Evolutionary conservation across 75 land plant genomes (phyloP).

Genomic region (Ceratopteris richardii): DNA sequence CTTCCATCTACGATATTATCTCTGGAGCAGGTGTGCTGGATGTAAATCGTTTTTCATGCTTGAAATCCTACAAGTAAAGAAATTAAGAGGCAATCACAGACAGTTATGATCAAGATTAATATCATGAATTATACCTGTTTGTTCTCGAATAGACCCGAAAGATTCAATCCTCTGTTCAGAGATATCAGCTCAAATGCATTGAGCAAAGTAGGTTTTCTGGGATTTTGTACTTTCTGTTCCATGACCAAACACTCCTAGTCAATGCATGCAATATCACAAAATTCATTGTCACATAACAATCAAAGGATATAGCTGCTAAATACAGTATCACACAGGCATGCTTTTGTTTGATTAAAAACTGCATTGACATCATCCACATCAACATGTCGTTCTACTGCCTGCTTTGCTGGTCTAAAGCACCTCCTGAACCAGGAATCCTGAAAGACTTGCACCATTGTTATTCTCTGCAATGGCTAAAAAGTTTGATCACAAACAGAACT

Average conservation of each 20-base stretch:
- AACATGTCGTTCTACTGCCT: conserved; percentile 46
- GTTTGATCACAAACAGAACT: not conserved
- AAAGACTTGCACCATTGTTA: conserved; percentile 58
- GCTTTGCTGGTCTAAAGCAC: conserved; percentile 57
- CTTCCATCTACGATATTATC: conserved; percentile 33
- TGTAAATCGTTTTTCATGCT: conserved; percentile 24
- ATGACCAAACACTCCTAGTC: conserved; percentile 5
- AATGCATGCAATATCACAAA: no score
- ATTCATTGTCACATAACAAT: no score
- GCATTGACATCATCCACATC: conserved; percentile 79
- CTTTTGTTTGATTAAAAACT: conserved; percentile 54
- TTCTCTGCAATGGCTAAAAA: conserved; percentile 44
- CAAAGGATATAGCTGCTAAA: conserved; percentile 27
- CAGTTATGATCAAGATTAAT: not conserved
- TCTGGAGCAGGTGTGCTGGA: conserved; percentile 28
- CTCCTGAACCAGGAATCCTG: conserved; percentile 88
- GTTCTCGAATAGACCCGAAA: conserved; percentile 60
- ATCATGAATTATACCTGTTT: conserved; percentile 17
- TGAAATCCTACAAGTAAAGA: conserved; percentile 23
- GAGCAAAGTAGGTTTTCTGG: conserved; percentile 26
- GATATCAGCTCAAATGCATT: conserved; percentile 82
- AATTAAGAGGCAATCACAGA: no score
- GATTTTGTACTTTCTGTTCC: conserved; percentile 22
- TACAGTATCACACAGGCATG: no score
- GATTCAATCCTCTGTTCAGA: conserved; percentile 46